A percentile compares a stretch with the other conserved stretches of the same genome.
These are phyloP conservation scores for Pythium vanterpoolii DNA, from an alignment of 352 stramenopile genomes.

Conservation along the genomic window DNA sequence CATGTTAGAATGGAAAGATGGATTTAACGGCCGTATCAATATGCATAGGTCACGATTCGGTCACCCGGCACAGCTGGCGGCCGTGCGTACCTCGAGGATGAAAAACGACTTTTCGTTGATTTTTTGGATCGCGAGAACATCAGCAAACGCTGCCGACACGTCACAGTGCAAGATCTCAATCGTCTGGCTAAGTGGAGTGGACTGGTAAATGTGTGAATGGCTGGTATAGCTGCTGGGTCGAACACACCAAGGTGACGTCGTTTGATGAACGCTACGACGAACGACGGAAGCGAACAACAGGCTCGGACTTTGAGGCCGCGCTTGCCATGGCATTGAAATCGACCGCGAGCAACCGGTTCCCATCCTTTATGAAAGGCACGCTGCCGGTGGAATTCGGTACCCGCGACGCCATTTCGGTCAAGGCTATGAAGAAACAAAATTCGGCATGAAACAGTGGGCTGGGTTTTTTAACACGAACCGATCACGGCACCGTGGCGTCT, in stretches of 20 bases:
- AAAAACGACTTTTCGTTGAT: constrained; percentile 34
- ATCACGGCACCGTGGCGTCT: constrained; percentile 32
- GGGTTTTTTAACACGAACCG: constrained; percentile 42
- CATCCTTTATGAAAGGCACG: constrained; percentile 45
- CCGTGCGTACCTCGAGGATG: constrained; percentile 9
- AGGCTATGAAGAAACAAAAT: constrained; percentile 33
- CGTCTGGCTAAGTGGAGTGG: not conserved
- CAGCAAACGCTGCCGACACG: constrained; percentile 22
- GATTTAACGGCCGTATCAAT: not conserved
- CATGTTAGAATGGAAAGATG: not conserved
- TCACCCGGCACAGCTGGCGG: constrained; percentile 2
- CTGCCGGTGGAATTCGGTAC: constrained; percentile 34
- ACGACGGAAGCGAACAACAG: constrained; percentile 31
- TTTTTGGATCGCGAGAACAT: constrained; percentile 30
- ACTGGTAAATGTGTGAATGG: not conserved
- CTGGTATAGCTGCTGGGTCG: constrained; percentile 44
- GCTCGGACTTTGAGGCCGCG: constrained; percentile 39
- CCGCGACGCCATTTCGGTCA: constrained; percentile 30
- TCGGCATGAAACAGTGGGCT: constrained; percentile 45
- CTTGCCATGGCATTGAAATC: constrained; percentile 36
- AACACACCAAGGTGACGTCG: constrained; percentile 30
- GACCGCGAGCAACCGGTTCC: constrained; percentile 44
- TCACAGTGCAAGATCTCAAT: no score
- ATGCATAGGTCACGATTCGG: constrained; percentile 54
- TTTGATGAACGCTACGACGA: constrained; percentile 41